These are phyloP conservation scores for Thelephora aurantiotincta DNA, from an alignment of 768 basidiomycete genomes.

Conservation along the genomic window DNA sequence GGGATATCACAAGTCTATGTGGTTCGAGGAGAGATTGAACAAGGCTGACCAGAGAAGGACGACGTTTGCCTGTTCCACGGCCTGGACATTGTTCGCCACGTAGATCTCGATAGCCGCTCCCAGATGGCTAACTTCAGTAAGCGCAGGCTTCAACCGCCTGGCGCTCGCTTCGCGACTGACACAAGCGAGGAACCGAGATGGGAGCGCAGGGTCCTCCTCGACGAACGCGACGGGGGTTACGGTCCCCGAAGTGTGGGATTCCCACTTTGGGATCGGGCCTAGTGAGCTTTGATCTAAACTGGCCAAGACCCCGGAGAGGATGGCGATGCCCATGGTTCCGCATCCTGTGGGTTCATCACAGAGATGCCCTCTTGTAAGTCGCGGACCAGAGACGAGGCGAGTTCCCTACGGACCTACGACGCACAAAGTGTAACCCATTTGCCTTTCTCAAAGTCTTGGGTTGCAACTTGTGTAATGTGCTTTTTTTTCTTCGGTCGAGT, in stretches of 20 bases:
- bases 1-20: background rate
- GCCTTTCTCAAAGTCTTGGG: too few relatives aligned
- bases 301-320: constrained; percentile 83
- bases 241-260: constrained; percentile 59
- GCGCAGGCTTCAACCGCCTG: constrained; percentile 45
- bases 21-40: background rate
- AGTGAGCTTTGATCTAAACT: constrained; percentile 47
- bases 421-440: constrained; percentile 91
- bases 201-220: constrained; percentile 53
- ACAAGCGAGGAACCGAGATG: constrained; percentile 73
- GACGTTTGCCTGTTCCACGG: constrained; percentile 67
- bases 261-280: constrained; percentile 36
- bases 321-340: constrained; percentile 95
- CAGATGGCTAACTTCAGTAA: constrained; percentile 40
- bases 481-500: too few relatives aligned
- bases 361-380: constrained; percentile 7
- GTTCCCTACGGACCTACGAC: constrained; percentile 44
- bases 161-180: constrained; percentile 72
- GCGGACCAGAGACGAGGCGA: constrained; percentile 7
- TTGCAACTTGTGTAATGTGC: too few relatives aligned
- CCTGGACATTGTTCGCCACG: constrained; percentile 53
- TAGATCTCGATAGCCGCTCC: constrained; percentile 60
- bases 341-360: constrained; percentile 46
- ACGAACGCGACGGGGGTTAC: constrained; percentile 39
- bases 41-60: constrained; percentile 69